Base-by-base conservation (phyloP, 164 flowering plant genomes). In the Protea cynaroides region DNA sequence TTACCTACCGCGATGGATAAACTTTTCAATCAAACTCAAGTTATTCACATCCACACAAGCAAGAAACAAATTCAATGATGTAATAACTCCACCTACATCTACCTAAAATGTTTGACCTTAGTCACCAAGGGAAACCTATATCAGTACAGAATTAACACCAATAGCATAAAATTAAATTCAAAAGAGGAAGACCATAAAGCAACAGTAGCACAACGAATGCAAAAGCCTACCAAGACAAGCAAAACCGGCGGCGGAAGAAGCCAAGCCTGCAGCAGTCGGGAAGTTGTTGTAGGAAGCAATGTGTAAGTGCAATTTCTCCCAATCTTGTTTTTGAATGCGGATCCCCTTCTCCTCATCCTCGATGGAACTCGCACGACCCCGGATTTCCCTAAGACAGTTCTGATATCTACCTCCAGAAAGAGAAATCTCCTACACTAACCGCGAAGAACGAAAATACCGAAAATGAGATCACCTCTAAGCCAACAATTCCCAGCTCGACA, bases 201-300 rank as follows among this genome's bases (percentile, higher is more conserved):
- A 12, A 49, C 23, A 10, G 14, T 34, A 43, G 11, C 23, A 17
- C 24, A 29, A 0, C 22, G 58, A 34, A 4, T 13, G 18, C 36
- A 8, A 8, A 60, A 25, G 70, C 61, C 59, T 80, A 95, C 99
- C 97, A 14, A 92, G 85, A 76, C 99, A 95, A 65, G 99, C 97
- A 65, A 92, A 82, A 36, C 99, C 99, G 63, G 97, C 97, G 36
- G 97, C 99, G 19, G 97, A 95, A 55, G 99, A 95, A 69, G 99
- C 99, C 75, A 95, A 74, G 0, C 99, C 99, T 67, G 99, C 97
- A 40, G 99, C 97, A 65, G 99, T 95, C 0, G 97, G 99, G 64
- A 95, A 95, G 71, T 88, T 95, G 68, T 95, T 95, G 52, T 77
- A 90, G 1, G 97, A 92, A 59, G 89, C 96, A 81, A 95, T 82